phyloP scores from a whole-genome alignment of 768 basidiomycete species.

The Termitomyces titanicus region DNA sequence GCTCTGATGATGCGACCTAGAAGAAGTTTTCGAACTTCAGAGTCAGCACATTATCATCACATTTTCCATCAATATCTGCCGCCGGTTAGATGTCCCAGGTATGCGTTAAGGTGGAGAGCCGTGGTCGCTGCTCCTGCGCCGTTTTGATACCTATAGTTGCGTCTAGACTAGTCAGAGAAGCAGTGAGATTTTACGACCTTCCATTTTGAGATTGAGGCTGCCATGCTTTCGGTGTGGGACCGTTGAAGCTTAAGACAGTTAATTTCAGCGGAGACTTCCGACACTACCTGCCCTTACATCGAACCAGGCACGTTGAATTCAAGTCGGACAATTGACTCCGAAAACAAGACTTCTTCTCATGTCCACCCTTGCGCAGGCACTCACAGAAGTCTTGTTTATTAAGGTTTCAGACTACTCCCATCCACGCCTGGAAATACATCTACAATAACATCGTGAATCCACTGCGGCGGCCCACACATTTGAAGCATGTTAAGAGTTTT shows the following conservation, averaged over 20 bases:
- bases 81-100: neutral
- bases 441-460: too few species aligned
- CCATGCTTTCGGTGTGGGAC: neutral
- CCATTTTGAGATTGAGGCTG: neutral
- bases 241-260: neutral
- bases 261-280: neutral
- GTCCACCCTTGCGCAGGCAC: neutral
- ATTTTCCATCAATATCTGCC: too few species aligned
- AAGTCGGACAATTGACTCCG: neutral
- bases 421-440: neutral
- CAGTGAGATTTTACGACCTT: too few species aligned
- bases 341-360: neutral
- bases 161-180: too few species aligned
- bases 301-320: too few species aligned
- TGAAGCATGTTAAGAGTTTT: too few species aligned
- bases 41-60: too few species aligned
- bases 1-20: too few species aligned
- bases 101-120: neutral
- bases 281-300: neutral
- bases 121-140: neutral
- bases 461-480: too few species aligned
- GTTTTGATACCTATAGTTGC: neutral
- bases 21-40: too few species aligned
- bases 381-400: neutral
- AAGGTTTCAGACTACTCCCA: neutral